A percentile compares a stretch with the other conserved stretches of the same genome.
These are phyloP conservation scores for Eremochloa ophiuroides DNA, from an alignment of 176 grass and related monocot species.

Conservation along the genomic window DNA sequence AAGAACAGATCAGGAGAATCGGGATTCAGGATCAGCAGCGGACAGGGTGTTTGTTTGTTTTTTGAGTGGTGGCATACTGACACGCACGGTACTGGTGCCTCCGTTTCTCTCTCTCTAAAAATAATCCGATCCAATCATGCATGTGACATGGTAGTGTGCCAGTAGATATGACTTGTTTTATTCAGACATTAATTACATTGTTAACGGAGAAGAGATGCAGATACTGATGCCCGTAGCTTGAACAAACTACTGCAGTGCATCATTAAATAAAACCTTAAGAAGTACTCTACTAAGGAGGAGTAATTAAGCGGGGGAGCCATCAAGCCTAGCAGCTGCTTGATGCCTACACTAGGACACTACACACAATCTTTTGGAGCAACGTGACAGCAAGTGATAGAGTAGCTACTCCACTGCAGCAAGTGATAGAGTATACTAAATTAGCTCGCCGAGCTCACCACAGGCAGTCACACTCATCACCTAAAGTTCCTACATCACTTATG, in stretches of 20 bases:
- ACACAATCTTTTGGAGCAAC: constrained; percentile 17
- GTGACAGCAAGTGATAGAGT: not conserved
- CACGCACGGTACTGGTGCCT: not conserved
- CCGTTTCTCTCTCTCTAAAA: not conserved
- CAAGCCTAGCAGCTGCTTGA: not conserved
- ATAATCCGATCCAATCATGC: not conserved
- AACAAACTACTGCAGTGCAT: not conserved
- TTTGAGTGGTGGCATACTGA: not conserved
- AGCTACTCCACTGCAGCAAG: not conserved
- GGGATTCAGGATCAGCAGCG: not conserved
- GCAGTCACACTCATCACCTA: too few species aligned
- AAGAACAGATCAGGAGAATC: not conserved
- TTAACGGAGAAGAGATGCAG: not conserved
- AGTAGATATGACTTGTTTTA: not conserved
- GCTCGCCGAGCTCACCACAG: too few species aligned
- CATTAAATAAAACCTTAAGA: not conserved
- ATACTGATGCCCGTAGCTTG: not conserved
- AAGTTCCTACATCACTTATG: too few species aligned
- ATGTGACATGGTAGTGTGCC: not conserved
- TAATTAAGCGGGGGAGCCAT: not conserved
- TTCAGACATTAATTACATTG: not conserved
- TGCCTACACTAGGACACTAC: not conserved
- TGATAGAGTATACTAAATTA: too few species aligned
- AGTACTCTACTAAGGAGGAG: not conserved
- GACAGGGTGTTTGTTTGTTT: too few species aligned